Percentiles rank a stretch among this genome's conserved stretches.
phyloP scores from a whole-genome alignment of 2,329 filamentous ascomycete species.

The Fusarium tuaranense region DNA sequence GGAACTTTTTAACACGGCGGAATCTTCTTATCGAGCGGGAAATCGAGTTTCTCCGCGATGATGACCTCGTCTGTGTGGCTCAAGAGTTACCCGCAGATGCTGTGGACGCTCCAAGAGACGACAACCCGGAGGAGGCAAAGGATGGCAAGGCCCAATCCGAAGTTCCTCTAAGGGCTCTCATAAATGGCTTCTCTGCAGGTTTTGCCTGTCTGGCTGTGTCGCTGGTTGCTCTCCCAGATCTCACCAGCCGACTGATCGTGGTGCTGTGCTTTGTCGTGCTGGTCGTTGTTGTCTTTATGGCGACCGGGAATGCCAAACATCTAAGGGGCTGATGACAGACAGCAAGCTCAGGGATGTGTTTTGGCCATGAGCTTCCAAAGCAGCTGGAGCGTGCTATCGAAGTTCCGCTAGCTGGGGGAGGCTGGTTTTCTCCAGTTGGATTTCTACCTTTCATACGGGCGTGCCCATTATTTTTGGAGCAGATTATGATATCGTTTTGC shows the following conservation, averaged over 20 bases:
- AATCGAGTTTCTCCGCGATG: constrained; percentile 66
- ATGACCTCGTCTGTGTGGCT: constrained; percentile 25
- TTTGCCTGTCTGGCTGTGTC: constrained; percentile 27
- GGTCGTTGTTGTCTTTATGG: constrained; percentile 21
- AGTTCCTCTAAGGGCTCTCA: constrained; percentile 20
- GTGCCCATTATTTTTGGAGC: neutral
- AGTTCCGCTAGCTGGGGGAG: neutral
- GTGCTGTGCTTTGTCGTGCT: constrained; percentile 26
- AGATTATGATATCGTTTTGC: neutral
- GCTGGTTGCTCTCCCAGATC: constrained; percentile 27
- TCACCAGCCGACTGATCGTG: constrained; percentile 29
- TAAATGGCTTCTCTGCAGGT: constrained; percentile 30
- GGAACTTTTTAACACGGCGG: constrained; percentile 66
- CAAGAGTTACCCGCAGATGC: constrained; percentile 10
- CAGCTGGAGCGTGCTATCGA: neutral
- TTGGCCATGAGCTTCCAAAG: neutral
- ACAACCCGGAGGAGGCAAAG: neutral
- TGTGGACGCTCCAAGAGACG: neutral
- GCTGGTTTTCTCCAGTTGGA: neutral
- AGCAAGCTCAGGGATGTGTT: neutral
- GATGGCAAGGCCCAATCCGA: neutral
- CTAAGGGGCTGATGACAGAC: constrained; percentile 12
- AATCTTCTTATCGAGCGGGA: constrained; percentile 67
- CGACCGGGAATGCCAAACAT: constrained; percentile 25
- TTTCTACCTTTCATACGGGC: neutral